A percentile compares a stretch with the other conserved stretches of the same genome.
Conservation (phyloP, 176 grass and related monocot genomes). For the Avena insularis region DNA sequence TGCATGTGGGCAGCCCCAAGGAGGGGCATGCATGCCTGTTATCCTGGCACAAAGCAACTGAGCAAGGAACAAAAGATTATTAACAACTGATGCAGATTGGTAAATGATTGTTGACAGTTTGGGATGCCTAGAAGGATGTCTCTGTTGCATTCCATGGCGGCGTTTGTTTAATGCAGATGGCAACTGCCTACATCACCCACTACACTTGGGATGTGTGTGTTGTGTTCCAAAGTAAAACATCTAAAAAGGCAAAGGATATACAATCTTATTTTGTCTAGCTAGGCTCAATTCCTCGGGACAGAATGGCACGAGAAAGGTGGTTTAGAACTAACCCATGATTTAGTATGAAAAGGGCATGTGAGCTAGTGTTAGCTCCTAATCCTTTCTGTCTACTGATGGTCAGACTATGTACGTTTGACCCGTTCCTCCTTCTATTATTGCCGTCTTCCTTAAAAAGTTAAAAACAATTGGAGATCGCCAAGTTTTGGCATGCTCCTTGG, state of each 20-base stretch:
- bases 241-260: neutral
- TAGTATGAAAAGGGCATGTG: constrained; percentile 43
- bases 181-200: neutral
- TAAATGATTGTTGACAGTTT: constrained; percentile 44
- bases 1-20: constrained; percentile 20
- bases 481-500: too few relatives aligned
- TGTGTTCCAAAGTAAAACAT: neutral
- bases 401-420: constrained; percentile 18
- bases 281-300: neutral
- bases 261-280: neutral
- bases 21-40: constrained; percentile 11
- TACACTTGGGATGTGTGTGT: constrained; percentile 22
- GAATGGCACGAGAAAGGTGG: constrained; percentile 17
- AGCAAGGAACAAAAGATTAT: constrained; percentile 43
- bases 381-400: constrained; percentile 23
- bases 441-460: neutral
- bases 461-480: too few relatives aligned
- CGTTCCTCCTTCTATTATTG: constrained; percentile 8
- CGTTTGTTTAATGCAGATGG: constrained; percentile 39
- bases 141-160: constrained; percentile 39
- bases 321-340: constrained; percentile 17
- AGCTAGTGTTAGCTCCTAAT: constrained; percentile 20
- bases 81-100: constrained; percentile 40
- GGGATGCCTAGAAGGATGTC: constrained; percentile 49
- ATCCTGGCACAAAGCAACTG: constrained; percentile 42